phyloP scores from a whole-genome alignment of 2,329 filamentous ascomycete species.

The Phaeoacremonium minimum region DNA sequence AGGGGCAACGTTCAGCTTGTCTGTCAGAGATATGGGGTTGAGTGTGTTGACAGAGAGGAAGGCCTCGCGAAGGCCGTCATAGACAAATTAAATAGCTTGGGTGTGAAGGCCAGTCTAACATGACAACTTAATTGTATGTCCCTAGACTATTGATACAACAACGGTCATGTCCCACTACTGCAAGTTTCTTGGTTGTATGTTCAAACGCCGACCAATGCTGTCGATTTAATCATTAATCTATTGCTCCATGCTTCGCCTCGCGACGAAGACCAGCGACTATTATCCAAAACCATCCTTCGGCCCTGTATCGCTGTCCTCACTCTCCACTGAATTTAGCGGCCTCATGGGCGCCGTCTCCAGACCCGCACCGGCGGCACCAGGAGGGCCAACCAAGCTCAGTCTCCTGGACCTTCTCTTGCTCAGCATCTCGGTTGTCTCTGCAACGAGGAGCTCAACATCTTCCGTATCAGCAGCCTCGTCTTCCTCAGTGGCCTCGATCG shows the following conservation, averaged over 20 bases:
- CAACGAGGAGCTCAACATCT: constrained; percentile 35
- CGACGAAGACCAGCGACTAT: too few species aligned
- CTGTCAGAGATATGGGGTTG: constrained; percentile 42
- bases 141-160: too few species aligned
- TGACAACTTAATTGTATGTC: too few species aligned
- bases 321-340: constrained; percentile 7
- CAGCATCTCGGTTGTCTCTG: constrained; percentile 52
- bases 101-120: too few species aligned
- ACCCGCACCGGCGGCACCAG: constrained; percentile 13
- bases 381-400: constrained; percentile 46
- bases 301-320: constrained; percentile 1
- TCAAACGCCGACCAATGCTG: too few species aligned
- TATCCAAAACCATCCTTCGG: constrained; percentile 21
- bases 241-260: too few species aligned
- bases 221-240: too few species aligned
- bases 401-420: constrained; percentile 47
- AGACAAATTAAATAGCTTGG: too few species aligned
- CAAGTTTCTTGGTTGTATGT: too few species aligned
- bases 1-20: constrained; percentile 58
- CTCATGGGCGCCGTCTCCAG: constrained; percentile 27
- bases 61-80: constrained; percentile 22
- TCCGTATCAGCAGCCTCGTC: constrained; percentile 21
- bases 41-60: constrained; percentile 34
- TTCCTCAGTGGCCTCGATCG: constrained; percentile 19
- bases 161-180: too few species aligned